A percentile compares a stretch with the other conserved stretches of the same genome.
phyloP scores from a whole-genome alignment of 768 basidiomycete species.

The Saitozyma podzolica region DNA sequence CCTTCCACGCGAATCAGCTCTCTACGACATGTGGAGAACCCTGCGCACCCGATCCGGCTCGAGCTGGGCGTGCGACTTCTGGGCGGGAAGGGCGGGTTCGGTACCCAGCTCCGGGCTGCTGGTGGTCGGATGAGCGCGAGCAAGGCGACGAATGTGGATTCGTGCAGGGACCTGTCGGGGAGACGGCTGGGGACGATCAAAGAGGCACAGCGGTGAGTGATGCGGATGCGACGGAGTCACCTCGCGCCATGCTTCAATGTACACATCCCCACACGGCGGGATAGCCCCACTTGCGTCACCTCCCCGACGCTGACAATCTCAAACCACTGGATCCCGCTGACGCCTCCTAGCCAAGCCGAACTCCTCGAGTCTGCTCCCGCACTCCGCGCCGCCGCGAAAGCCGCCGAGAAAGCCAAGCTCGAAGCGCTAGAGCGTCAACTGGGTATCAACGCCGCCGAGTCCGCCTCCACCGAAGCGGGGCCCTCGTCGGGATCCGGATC shows the following conservation, averaged over 20 bases:
- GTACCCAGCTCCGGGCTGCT: conserved; percentile 90
- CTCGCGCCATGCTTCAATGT: no score
- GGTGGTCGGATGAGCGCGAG: conserved; percentile 94
- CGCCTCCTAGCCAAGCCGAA: conserved; percentile 44
- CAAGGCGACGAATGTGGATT: conserved; percentile 75
- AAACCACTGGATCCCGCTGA: neutral
- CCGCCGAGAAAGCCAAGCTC: conserved; percentile 77
- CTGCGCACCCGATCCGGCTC: conserved; percentile 52
- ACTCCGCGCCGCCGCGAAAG: conserved; percentile 72
- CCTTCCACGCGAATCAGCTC: neutral
- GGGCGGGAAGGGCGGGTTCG: conserved; percentile 97
- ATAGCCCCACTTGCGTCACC: neutral
- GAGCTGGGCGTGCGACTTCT: conserved; percentile 71
- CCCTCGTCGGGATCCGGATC: conserved; percentile 39
- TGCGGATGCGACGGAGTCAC: no score
- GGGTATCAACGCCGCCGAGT: conserved; percentile 58
- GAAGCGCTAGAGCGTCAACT: conserved; percentile 81
- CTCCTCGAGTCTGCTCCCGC: conserved; percentile 75
- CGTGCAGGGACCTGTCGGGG: conserved; percentile 87
- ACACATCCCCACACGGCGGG: no score
- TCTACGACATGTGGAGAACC: neutral
- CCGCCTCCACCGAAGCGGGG: conserved; percentile 16
- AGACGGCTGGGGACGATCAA: conserved; percentile 89
- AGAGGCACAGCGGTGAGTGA: conserved; percentile 83
- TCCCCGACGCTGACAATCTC: neutral